Base-by-base conservation (phyloP, 2,329 filamentous ascomycete genomes). In the Phyllosticta ampelicida region DNA sequence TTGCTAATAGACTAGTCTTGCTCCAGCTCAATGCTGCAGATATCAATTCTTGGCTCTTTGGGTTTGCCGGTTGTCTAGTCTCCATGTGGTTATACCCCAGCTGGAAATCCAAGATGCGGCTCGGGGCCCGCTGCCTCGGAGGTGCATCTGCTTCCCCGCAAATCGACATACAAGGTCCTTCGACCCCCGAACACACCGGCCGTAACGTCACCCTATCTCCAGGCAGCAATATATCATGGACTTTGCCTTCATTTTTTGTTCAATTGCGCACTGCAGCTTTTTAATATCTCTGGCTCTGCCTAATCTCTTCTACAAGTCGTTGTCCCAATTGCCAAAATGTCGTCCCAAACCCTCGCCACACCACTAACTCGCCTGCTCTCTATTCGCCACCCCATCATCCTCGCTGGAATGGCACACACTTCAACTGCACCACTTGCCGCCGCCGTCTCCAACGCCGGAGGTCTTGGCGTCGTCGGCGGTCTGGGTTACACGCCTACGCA, bases 371-470 rank as follows among this genome's bases (percentile, higher is more conserved):
- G 69, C 65, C 84, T 96, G 55, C 81, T 96, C 55, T 82, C 84
- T 21, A 96, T 96, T 73, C 78, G 86, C 64, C 90, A 96, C 75
- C 92, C 92, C 48, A 86, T 97, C 71, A 77, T 96, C 64, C 87
- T 96, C 19, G 92, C 92, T 30, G 92, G 92, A 66, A 97, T 97
- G 92, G 91, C 92, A 1, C 84, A 87, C 62, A 89, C 88, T 44
- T 71, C 69, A n/a, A 70, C 70, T 36, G 71, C 68, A 0, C 68
- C 67, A n/a, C 70, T 73, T 30, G 70, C 70, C 8, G 70, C 71
- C 10, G 70, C 71, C 28, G 70, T 73, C 11, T 94, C 87, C 68
- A 95, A 95, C 69, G 89, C 90, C 1, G 90, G 90, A 62, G 90
- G 90, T 0, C 83, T 95, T 9, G 83, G 83, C 62, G 80, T 80